Base-by-base conservation (phyloP, 2,329 filamentous ascomycete species). In the Coniochaeta sp. region DNA sequence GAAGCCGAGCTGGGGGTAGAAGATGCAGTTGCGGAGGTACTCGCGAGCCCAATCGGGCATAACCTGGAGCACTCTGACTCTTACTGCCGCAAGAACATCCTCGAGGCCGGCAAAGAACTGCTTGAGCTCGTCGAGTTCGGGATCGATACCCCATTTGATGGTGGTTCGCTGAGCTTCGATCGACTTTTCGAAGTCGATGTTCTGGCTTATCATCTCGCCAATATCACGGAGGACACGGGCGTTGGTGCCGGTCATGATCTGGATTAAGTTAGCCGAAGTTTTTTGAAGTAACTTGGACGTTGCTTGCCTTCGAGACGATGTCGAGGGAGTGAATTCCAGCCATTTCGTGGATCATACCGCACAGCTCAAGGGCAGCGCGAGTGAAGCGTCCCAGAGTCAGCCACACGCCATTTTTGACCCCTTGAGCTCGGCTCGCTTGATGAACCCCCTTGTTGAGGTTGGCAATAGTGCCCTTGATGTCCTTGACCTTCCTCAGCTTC, bases 1-100 rank as follows among this genome's bases (percentile, higher is more conserved):
- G 63, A 96, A 99, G 0, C 94, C 94, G 32, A 96, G 81, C 61
- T 96, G 91, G 0, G 91, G 92, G 55, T 95, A 87, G 65, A 94
- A 96, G 16, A 94, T 86, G 56, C 95, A 95, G 51, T 91, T 91
- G 30, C 77, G 73, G 13, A 85, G 69, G 53, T 79, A 74, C 27
- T 68, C 64, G 24, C 66, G 65, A 16, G 75, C 74, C 74, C 77
- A 77, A 53, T 78, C 73, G 1, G 91, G 86, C 18, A 94, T 72
- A 1, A 76, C 74, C 13, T 68, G 66, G 1, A 79, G 79, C 52
- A 96, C 73, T 16, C 81, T 77, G 16, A 75, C 72, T 5, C 85
- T 83, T 2, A 90, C 81, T 50, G 82, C 69, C 2, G 81, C 83
- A 13, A 99, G 76, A 12, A 96, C 76, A 53, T 78, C 76, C 51